phyloP scores from a whole-genome alignment of 106 monocot species.

The Platanthera zijinensis region DNA sequence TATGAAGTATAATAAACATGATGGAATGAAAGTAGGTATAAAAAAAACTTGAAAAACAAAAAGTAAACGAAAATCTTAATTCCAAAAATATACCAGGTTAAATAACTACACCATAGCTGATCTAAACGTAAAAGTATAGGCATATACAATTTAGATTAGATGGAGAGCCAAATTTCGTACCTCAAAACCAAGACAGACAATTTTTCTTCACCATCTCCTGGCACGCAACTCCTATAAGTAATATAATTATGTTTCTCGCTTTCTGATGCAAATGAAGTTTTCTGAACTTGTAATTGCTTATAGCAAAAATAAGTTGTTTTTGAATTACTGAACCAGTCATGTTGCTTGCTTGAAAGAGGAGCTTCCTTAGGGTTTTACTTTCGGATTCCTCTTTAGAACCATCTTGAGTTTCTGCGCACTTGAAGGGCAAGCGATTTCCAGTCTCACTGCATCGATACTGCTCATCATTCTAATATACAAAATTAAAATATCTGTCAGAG shows the following conservation, averaged over 20 bases:
- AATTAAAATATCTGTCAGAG: slow-evolving; percentile 13
- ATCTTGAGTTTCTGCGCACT: slow-evolving; percentile 54
- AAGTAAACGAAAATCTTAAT: not conserved
- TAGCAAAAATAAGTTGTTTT: slow-evolving; percentile 1
- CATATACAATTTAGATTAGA: not conserved
- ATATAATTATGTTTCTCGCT: slow-evolving; percentile 49
- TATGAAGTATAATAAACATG: not conserved
- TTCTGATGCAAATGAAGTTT: slow-evolving; percentile 34
- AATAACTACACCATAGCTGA: not conserved
- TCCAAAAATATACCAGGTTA: no score
- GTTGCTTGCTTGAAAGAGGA: slow-evolving; percentile 11
- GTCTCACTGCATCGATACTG: slow-evolving; percentile 92
- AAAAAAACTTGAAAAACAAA: not conserved
- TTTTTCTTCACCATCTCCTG: slow-evolving; percentile 65
- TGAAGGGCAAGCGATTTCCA: slow-evolving; percentile 79
- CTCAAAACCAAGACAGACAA: slow-evolving; percentile 98
- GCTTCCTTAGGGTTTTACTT: slow-evolving; percentile 27
- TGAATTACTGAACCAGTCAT: not conserved
- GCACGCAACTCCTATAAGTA: slow-evolving; percentile 84
- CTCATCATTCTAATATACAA: slow-evolving; percentile 61
- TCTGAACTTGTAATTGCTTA: slow-evolving; percentile 33
- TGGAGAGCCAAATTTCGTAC: slow-evolving; percentile 23
- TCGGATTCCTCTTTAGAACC: slow-evolving; percentile 25
- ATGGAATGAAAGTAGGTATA: not conserved
- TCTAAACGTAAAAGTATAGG: not conserved